phyloP scores from a whole-genome alignment of 2,329 filamentous ascomycete species.

The Aspergillus puulaauensis region DNA sequence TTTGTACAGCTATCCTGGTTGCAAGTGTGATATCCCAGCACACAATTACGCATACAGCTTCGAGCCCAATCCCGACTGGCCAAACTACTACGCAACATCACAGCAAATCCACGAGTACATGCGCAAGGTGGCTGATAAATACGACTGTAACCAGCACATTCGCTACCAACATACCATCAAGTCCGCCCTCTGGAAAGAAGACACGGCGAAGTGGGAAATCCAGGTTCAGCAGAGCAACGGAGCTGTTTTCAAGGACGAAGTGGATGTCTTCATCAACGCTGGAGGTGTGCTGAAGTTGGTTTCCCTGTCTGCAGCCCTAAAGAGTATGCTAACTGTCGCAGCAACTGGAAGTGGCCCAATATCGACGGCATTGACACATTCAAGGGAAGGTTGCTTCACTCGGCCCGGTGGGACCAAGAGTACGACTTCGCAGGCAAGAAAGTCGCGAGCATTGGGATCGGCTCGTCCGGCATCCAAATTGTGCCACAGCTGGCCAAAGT shows the following conservation, averaged over 20 bases:
- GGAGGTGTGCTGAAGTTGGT: conserved; percentile 22
- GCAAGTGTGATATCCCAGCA: conserved; percentile 26
- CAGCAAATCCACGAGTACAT: conserved; percentile 46
- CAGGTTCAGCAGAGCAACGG: conserved; percentile 8
- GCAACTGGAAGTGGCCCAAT: conserved; percentile 22
- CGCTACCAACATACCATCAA: conserved; percentile 37
- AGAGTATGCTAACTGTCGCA: conserved; percentile 2
- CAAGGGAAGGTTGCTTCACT: conserved; percentile 35
- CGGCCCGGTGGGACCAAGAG: conserved; percentile 35
- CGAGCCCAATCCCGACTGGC: conserved; percentile 46
- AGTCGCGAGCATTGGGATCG: conserved; percentile 34
- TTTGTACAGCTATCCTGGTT: conserved; percentile 28
- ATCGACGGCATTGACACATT: conserved; percentile 26
- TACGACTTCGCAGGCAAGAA: conserved; percentile 21
- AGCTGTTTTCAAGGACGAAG: conserved; percentile 12
- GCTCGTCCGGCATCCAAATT: conserved; percentile 31
- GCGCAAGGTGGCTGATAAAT: conserved; percentile 38
- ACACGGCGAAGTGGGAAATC: conserved; percentile 17
- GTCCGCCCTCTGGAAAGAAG: conserved; percentile 37
- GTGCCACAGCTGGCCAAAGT: conserved; percentile 14
- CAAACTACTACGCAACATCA: conserved; percentile 40
- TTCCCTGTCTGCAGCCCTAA: no score
- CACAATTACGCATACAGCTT: conserved; percentile 43
- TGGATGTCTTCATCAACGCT: conserved; percentile 27
- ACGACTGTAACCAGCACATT: conserved; percentile 38